Conservation (phyloP, 345 rosid genomes). For the Lepidium africanum region DNA sequence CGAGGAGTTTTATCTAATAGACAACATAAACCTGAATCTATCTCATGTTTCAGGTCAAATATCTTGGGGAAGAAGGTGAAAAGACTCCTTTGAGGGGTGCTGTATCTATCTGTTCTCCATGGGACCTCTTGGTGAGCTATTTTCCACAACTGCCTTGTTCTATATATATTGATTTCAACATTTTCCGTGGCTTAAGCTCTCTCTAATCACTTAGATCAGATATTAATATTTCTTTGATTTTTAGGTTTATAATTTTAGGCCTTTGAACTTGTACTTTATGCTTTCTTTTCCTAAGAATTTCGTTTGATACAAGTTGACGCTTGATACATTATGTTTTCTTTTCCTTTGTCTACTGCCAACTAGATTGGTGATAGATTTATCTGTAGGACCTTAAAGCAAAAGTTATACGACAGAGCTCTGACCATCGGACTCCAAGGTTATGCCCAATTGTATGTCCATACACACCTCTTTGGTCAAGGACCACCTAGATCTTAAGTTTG, state of each 20-base stretch:
- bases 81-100: constrained; percentile 71
- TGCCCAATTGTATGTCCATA: constrained; percentile 57
- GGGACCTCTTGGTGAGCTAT: constrained; percentile 87
- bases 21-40: not conserved
- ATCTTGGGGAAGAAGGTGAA: constrained; percentile 85
- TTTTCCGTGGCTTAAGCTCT: not conserved
- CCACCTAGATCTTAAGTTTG: constrained; percentile 4
- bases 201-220: not conserved
- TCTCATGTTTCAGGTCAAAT: constrained; percentile 58
- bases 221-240: not conserved
- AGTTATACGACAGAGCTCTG: constrained; percentile 74
- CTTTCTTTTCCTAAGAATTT: not conserved
- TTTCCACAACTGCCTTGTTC: not conserved
- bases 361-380: constrained; percentile 90
- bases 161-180: not conserved
- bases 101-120: constrained; percentile 76
- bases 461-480: constrained; percentile 8
- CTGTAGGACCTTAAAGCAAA: constrained; percentile 59
- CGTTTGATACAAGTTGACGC: not conserved
- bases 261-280: not conserved
- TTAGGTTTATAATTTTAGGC: not conserved
- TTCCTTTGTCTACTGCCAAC: not conserved
- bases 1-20: not conserved
- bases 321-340: not conserved
- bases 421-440: constrained; percentile 86